Conservation (phyloP, 352 stramenopile genomes). For the Phytophthora podocarpi region DNA sequence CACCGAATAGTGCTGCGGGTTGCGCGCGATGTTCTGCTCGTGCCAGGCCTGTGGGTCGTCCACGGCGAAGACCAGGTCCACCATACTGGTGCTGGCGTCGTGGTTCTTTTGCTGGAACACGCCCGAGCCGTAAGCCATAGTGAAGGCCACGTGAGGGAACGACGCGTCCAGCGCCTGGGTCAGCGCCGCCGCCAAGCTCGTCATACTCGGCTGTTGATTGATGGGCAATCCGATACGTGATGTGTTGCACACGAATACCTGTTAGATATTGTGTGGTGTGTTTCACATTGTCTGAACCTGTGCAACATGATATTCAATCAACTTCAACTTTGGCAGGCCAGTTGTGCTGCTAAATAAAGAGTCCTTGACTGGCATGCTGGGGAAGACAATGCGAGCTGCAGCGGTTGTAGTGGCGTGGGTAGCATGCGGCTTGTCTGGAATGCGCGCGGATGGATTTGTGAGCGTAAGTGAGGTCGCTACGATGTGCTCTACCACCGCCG, state of each 20-base stretch:
- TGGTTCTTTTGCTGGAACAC: conserved; percentile 84
- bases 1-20: conserved; percentile 82
- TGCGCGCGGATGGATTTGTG: neutral
- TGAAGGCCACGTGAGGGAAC: conserved; percentile 78
- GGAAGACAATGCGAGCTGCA: neutral
- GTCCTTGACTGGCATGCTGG: too few species aligned
- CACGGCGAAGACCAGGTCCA: conserved; percentile 90
- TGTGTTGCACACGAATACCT: conserved; percentile 3
- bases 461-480: neutral
- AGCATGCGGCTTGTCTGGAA: neutral
- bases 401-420: neutral
- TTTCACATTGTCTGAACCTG: conserved; percentile 12
- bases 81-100: conserved; percentile 79
- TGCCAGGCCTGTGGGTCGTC: conserved; percentile 84
- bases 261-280: conserved; percentile 2
- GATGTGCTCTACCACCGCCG: conserved; percentile 1
- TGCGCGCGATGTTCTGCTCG: conserved; percentile 73
- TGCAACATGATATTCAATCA: conserved; percentile 2
- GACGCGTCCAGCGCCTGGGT: conserved; percentile 55
- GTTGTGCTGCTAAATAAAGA: conserved; percentile 14
- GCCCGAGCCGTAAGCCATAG: conserved; percentile 86
- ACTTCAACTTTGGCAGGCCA: conserved; percentile 17
- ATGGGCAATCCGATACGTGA: too few species aligned
- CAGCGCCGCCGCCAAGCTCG: conserved; percentile 42
- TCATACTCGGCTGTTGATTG: conserved; percentile 12